Evolutionary conservation across 768 basidiomycete genomes (phyloP).

Genomic region (Strobilomyces echinocephalus): DNA sequence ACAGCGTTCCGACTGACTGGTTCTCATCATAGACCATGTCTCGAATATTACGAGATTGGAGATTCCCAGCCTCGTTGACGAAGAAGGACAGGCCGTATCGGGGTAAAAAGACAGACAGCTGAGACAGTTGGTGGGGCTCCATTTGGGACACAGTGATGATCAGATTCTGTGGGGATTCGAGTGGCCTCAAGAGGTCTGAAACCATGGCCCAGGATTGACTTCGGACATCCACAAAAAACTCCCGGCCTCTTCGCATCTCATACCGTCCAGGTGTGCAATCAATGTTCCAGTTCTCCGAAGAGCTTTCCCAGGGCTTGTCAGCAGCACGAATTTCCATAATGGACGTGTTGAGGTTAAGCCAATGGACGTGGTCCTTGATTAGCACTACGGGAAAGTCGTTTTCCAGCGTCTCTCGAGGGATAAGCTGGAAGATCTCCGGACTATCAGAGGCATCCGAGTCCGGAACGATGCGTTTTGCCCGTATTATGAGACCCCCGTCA

Average conservation of each 20-base stretch:
- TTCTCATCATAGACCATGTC: not conserved
- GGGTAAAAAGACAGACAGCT: not conserved
- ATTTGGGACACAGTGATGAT: not conserved
- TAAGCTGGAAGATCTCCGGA: conserved; percentile 8
- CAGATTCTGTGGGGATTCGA: not conserved
- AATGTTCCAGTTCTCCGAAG: not conserved
- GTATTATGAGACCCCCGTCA: conserved; percentile 5
- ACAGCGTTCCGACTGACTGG: not conserved
- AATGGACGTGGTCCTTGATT: not conserved
- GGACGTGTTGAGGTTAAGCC: not conserved
- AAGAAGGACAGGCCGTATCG: not conserved
- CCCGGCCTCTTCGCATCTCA: not conserved
- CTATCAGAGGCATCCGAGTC: too few relatives aligned
- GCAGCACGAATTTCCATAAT: not conserved
- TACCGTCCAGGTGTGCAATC: not conserved
- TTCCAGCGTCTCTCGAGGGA: conserved; percentile 12
- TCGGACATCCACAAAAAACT: not conserved
- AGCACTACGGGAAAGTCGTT: conserved; percentile 17
- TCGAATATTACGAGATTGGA: not conserved
- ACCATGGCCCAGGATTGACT: not conserved
- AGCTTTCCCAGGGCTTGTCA: not conserved
- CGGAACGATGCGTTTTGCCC: not conserved
- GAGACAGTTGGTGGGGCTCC: not conserved
- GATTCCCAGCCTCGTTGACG: not conserved
- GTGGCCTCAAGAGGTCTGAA: not conserved